These are phyloP conservation scores for Coniosporium tulheliwenetii DNA, from an alignment of 2,329 filamentous ascomycete species.

Conservation along the genomic window DNA sequence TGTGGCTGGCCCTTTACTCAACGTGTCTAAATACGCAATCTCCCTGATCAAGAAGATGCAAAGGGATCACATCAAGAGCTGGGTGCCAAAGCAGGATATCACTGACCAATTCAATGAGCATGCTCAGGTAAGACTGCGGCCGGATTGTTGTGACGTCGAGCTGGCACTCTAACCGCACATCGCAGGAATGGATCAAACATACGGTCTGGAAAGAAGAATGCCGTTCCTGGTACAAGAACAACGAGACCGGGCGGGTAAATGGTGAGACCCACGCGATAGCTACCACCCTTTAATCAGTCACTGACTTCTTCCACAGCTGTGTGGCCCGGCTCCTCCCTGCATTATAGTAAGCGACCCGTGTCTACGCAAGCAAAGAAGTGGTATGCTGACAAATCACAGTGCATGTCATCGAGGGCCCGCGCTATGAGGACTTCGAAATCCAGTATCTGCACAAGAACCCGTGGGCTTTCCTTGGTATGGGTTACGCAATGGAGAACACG, in stretches of 20 bases:
- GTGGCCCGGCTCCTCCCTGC: slow-evolving; percentile 35
- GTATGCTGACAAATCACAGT: slow-evolving; percentile 3
- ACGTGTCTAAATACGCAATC: slow-evolving; percentile 23
- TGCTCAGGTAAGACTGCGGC: slow-evolving; percentile 10
- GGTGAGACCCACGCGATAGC: not conserved
- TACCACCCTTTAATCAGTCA: too few relatives aligned
- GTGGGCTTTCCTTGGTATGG: slow-evolving; percentile 27
- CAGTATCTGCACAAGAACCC: slow-evolving; percentile 21
- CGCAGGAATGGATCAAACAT: slow-evolving; percentile 31
- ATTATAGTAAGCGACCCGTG: slow-evolving; percentile 20
- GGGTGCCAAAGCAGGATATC: slow-evolving; percentile 23
- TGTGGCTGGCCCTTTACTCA: slow-evolving; percentile 24
- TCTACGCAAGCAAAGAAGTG: too few relatives aligned
- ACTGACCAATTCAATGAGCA: slow-evolving; percentile 28
- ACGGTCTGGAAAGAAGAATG: slow-evolving; percentile 33
- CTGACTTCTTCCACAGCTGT: slow-evolving; percentile 18
- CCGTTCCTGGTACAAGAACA: slow-evolving; percentile 31
- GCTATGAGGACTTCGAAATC: slow-evolving; percentile 29
- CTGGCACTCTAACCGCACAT: not conserved
- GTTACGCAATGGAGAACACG: slow-evolving; percentile 15
- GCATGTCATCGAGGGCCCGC: slow-evolving; percentile 20
- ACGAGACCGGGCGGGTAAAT: slow-evolving; percentile 28
- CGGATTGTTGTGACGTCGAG: not conserved
- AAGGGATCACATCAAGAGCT: slow-evolving; percentile 26
- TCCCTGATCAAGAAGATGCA: slow-evolving; percentile 31